Evolutionary conservation across 2,329 filamentous ascomycete genomes (phyloP), one percentile per base, ranked within the genome.

Genomic region (Diaporthe sp.): DNA sequence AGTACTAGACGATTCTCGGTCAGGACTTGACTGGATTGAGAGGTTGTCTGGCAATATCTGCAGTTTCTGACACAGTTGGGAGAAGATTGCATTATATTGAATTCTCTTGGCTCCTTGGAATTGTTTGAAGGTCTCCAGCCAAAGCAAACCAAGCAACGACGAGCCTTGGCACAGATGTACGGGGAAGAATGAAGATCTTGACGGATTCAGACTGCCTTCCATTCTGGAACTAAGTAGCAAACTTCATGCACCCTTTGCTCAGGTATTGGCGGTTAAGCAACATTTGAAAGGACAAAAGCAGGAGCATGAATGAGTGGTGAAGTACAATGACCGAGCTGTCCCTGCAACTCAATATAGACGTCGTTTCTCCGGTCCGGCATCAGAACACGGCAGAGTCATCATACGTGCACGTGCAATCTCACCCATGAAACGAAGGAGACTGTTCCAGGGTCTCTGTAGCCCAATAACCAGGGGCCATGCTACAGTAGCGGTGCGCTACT

Each of bases 221-320:
- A 22, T 47, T 13, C 9, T 28, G 12, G n/a, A 25, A 52, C 47
- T 2, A 6, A 13, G 4, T 9, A 15, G 47, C 4, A n/a, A 28
- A n/a, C n/a, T 5, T 2, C n/a, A 6, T 5, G 4, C 22, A 15
- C n/a, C 9, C 4, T n/a, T 10, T n/a, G n/a, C n/a, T 25, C n/a
- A 9, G 5, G 3, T 28, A 5, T 25, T 3, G 5, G 5, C n/a
- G n/a, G 17, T 52, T 28, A 0, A 52, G n/a, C 1, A 52, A 25
- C 47, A 25, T 2, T 25, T 2, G n/a, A 25, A 28, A 25, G n/a
- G 22, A 8, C 10, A 25, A 52, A 13, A 6, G 22, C 22, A 50
- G 47, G 47, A 4, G 47, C 47, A 25, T 52, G 25, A 3, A 28
- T 52, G n/a, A n/a, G 10, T 25, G n/a, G 42, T 22, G 15, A 19